Evolutionary conservation across 768 basidiomycete genomes (phyloP).

Genomic region (Tricholoma flavovirens): DNA sequence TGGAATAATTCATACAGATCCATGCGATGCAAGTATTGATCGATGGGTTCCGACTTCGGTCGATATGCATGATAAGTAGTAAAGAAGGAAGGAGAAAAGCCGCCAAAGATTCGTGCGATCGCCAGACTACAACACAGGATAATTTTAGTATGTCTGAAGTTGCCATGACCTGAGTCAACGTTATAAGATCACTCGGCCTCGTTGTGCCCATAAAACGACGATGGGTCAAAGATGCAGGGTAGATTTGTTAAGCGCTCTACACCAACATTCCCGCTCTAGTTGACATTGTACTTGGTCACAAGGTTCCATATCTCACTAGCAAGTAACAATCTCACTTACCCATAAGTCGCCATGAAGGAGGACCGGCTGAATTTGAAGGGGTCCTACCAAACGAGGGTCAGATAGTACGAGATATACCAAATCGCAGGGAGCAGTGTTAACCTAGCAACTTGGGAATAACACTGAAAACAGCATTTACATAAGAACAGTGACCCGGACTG

Average conservation of each 20-base stretch:
- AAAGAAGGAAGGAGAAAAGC: constrained; percentile 61
- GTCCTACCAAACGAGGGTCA: constrained; percentile 21
- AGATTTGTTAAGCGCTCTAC: constrained; percentile 44
- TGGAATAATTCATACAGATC: constrained; percentile 79
- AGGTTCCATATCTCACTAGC: not conserved
- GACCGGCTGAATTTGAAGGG: constrained; percentile 56
- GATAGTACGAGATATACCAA: not conserved
- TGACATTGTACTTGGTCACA: not conserved
- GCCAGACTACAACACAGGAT: constrained; percentile 44
- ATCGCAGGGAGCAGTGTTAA: constrained; percentile 10
- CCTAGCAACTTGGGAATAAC: constrained; percentile 70
- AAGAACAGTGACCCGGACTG: not conserved
- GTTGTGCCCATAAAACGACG: constrained; percentile 75
- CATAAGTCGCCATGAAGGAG: constrained; percentile 78
- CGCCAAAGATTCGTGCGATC: constrained; percentile 77
- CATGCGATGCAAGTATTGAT: constrained; percentile 56
- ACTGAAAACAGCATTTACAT: constrained; percentile 34
- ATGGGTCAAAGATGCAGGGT: constrained; percentile 73
- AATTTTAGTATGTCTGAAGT: not conserved
- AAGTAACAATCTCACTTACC: constrained; percentile 35
- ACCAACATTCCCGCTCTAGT: constrained; percentile 70
- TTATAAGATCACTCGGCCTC: constrained; percentile 63
- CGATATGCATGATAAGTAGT: constrained; percentile 55
- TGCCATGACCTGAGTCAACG: too few species aligned
- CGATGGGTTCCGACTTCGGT: constrained; percentile 59